Base-by-base conservation (phyloP, 306 rosid genomes). In the Malus orientalis region DNA sequence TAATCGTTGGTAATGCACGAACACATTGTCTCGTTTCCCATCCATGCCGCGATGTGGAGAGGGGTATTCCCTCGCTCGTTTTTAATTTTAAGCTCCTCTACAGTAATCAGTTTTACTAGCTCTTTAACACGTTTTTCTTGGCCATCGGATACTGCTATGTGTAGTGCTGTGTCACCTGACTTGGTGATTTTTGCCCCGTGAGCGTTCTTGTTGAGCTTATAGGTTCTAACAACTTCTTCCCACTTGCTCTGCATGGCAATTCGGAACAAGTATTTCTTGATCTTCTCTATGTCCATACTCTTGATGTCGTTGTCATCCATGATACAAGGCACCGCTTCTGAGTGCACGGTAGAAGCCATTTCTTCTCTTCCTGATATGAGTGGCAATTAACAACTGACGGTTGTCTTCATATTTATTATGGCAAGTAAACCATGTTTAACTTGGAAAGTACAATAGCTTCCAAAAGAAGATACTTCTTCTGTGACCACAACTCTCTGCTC, bases 1-100 rank as follows among this genome's bases (percentile, higher is more conserved):
- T 84, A 42, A 0, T 0, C 29, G 0, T 3, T 2, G 1, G 80
- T 57, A 2, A 84, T 49, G 42, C 59, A 62, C 2, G 61, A 15
- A 66, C 91, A 88, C 70, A 83, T 82, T 1, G 23, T 51, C 29
- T 13, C 72, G 23, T 62, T 84, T 12, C 93, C 91, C 36, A 85
- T 81, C 22, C 80, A 12, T 1, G 93, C 96, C 0, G 96, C 96
- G 2, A 77, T 8, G 64, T 90, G 96, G 29, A 90, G 77, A 65
- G 96, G 86, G 2, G 91, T 90, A 30, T 51, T 62, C 11, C 90
- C 86, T 5, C 29, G 20, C 42, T 76, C 59, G 32, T 76, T 76
- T 14, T 3, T 5, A 58, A 67, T 33, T 45, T 45, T 0, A 47
- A 13, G 59, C 7, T 45, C 73, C 4, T 29, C 1, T 15, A 2